Evolutionary conservation across 2,329 filamentous ascomycete genomes (phyloP).

Genomic region (Botryotinia convoluta): DNA sequence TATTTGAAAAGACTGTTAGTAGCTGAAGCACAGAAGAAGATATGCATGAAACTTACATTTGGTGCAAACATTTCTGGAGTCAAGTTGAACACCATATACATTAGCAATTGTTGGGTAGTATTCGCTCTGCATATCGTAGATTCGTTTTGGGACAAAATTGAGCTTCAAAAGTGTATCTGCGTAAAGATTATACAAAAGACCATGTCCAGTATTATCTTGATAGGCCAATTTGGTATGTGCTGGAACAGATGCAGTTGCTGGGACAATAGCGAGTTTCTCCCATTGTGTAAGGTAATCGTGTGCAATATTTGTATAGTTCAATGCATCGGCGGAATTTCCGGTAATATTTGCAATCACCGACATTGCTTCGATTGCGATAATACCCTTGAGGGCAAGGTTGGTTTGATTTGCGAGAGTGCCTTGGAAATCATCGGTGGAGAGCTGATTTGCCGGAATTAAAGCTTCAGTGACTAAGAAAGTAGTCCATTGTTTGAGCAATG

Average conservation of each 20-base stretch:
- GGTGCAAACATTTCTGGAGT: conserved; percentile 76
- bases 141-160: conserved; percentile 67
- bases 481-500: conserved; percentile 75
- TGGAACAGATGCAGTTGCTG: conserved; percentile 47
- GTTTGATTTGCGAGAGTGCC: conserved; percentile 76
- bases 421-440: conserved; percentile 83
- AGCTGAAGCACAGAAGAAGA: not conserved
- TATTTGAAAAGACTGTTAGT: not conserved
- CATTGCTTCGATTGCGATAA: conserved; percentile 81
- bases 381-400: conserved; percentile 80
- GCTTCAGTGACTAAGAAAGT: conserved; percentile 71
- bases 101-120: conserved; percentile 74
- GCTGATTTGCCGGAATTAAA: conserved; percentile 70
- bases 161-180: conserved; percentile 76
- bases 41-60: conserved; percentile 52
- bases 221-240: conserved; percentile 79
- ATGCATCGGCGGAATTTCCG: conserved; percentile 55
- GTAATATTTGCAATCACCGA: conserved; percentile 63
- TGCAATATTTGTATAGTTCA: conserved; percentile 61
- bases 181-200: conserved; percentile 74
- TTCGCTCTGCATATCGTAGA: conserved; percentile 74
- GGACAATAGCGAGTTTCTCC: conserved; percentile 68
- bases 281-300: conserved; percentile 70
- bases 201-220: conserved; percentile 54
- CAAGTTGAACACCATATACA: conserved; percentile 76